Percentiles rank a stretch among this genome's conserved stretches.
These are phyloP conservation scores for Thelephora ganbajun DNA, from an alignment of 768 basidiomycete genomes.

Conservation along the genomic window DNA sequence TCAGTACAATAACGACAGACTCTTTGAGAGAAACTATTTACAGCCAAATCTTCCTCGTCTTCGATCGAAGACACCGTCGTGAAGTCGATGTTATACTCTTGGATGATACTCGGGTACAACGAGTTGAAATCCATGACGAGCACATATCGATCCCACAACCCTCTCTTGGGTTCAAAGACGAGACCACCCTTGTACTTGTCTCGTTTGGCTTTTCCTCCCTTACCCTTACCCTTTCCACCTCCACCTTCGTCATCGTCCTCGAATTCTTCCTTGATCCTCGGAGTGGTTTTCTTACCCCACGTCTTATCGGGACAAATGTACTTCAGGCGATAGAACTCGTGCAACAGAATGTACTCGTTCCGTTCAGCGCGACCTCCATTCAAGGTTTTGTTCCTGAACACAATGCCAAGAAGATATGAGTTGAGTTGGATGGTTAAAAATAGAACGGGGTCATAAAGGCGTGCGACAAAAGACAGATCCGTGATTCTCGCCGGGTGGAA, in stretches of 20 bases:
- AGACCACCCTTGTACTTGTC: conserved; percentile 99
- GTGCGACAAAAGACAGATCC: background rate
- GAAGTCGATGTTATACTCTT: conserved; percentile 99
- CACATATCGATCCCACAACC: conserved; percentile 92
- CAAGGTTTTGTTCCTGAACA: conserved; percentile 85
- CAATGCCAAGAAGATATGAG: background rate
- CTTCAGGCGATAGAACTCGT: conserved; percentile 93
- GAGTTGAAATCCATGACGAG: conserved; percentile 99
- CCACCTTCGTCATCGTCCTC: conserved; percentile 31
- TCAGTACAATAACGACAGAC: background rate
- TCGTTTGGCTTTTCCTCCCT: conserved; percentile 50
- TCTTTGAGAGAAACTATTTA: background rate
- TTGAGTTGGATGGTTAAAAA: background rate
- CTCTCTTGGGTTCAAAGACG: conserved; percentile 92
- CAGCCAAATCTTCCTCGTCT: conserved; percentile 26
- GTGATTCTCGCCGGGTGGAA: background rate
- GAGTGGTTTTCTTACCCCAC: conserved; percentile 59
- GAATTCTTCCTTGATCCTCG: conserved; percentile 38
- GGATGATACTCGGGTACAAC: conserved; percentile 96
- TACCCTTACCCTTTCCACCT: conserved; percentile 15
- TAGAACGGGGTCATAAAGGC: background rate
- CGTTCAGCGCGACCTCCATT: conserved; percentile 97
- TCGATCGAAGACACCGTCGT: conserved; percentile 78
- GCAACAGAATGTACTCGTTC: conserved; percentile 96
- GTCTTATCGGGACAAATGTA: conserved; percentile 95